phyloP scores from a whole-genome alignment of 768 basidiomycete genomes.

The Lepiota venenata region DNA sequence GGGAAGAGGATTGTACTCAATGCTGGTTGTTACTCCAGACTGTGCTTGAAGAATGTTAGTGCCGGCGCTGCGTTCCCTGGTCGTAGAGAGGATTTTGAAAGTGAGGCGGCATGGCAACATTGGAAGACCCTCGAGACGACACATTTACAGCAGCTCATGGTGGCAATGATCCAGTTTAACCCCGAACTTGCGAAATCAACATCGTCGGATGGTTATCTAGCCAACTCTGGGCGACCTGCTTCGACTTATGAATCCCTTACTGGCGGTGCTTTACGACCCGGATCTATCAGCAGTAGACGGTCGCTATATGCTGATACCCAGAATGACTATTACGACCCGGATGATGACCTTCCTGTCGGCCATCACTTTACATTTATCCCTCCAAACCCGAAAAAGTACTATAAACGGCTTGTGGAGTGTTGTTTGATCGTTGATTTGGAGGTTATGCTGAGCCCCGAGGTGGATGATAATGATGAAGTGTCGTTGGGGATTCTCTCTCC shows the following conservation, averaged over 20 bases:
- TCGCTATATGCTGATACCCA: conserved; percentile 44
- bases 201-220: conserved; percentile 45
- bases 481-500: conserved; percentile 86
- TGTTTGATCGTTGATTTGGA: conserved; percentile 86
- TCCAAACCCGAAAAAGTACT: conserved; percentile 81
- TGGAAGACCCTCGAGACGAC: conserved; percentile 84
- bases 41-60: conserved; percentile 88
- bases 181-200: conserved; percentile 83
- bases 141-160: conserved; percentile 83
- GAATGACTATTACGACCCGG: conserved; percentile 44
- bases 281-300: conserved; percentile 65
- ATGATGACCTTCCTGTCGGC: conserved; percentile 70
- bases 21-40: conserved; percentile 41
- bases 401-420: conserved; percentile 77
- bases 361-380: conserved; percentile 90
- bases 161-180: conserved; percentile 81
- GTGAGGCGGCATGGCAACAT: conserved; percentile 75
- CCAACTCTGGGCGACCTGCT: conserved; percentile 40
- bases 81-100: conserved; percentile 82
- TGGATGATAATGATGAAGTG: conserved; percentile 95
- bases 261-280: conserved; percentile 41
- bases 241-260: conserved; percentile 48
- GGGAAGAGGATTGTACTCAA: neutral
- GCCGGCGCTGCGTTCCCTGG: conserved; percentile 83
- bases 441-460: conserved; percentile 83